phyloP scores from a whole-genome alignment of 495 filamentous ascomycete genomes.

The Diplogelasinospora grovesii region DNA sequence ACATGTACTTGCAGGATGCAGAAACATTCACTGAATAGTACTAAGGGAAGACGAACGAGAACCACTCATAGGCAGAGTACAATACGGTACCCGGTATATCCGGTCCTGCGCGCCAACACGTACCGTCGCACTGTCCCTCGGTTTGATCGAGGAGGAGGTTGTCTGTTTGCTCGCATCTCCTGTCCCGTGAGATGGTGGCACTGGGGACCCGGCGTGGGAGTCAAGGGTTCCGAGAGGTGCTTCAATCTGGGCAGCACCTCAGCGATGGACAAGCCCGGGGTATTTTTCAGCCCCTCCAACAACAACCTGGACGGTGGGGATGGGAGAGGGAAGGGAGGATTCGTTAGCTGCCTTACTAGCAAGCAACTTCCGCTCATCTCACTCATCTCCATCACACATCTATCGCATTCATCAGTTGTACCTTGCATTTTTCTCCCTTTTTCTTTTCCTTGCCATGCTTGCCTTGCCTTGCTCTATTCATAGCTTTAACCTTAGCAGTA shows the following conservation, averaged over 20 bases:
- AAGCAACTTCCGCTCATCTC: constrained; percentile 4
- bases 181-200: too few relatives aligned
- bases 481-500: neutral
- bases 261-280: constrained; percentile 4
- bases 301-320: too few relatives aligned
- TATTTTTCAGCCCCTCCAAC: constrained; percentile 14
- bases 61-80: too few relatives aligned
- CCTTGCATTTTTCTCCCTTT: neutral
- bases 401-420: neutral
- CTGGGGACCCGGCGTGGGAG: constrained; percentile 1
- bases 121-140: neutral
- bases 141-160: neutral
- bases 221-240: constrained; percentile 19
- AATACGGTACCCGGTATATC: too few relatives aligned
- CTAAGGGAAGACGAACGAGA: too few relatives aligned
- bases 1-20: too few relatives aligned
- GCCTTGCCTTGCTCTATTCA: constrained; percentile 1
- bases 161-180: too few relatives aligned
- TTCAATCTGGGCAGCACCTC: neutral
- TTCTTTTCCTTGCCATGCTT: neutral
- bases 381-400: neutral
- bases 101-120: too few relatives aligned
- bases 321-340: neutral
- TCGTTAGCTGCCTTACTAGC: neutral
- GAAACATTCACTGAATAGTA: too few relatives aligned